phyloP scores from a whole-genome alignment of 495 filamentous ascomycete species.

The Clohesyomyces aquaticus region DNA sequence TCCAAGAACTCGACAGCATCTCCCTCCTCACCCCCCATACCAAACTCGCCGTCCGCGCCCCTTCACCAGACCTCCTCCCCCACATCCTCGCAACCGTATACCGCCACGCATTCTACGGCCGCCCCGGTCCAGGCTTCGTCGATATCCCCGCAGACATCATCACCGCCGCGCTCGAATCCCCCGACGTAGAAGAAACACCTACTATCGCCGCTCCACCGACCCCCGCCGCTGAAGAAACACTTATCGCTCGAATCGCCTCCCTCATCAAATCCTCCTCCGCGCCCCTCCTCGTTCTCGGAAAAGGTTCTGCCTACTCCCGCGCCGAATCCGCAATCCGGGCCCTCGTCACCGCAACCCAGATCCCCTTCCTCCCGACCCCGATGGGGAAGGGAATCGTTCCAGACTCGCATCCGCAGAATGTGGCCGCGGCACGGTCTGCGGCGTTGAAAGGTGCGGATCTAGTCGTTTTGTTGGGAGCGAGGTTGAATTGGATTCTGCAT shows the following conservation, averaged over 20 bases:
- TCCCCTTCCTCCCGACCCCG: slow-evolving; percentile 66
- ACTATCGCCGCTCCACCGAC: slow-evolving; percentile 48
- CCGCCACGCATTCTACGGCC: slow-evolving; percentile 59
- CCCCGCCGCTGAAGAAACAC: slow-evolving; percentile 45
- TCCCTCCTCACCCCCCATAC: slow-evolving; percentile 62
- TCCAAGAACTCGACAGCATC: slow-evolving; percentile 66
- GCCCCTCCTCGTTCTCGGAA: slow-evolving; percentile 64
- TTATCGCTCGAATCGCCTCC: slow-evolving; percentile 45
- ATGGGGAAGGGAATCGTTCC: slow-evolving; percentile 68
- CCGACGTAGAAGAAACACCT: slow-evolving; percentile 11
- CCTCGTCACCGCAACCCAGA: slow-evolving; percentile 55
- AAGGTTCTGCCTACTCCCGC: slow-evolving; percentile 63
- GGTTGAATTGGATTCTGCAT: slow-evolving; percentile 69
- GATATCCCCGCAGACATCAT: slow-evolving; percentile 68
- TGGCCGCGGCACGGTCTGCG: slow-evolving; percentile 60
- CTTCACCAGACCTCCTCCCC: slow-evolving; percentile 55
- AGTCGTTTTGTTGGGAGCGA: slow-evolving; percentile 62
- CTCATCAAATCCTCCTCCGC: slow-evolving; percentile 56
- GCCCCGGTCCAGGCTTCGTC: slow-evolving; percentile 62
- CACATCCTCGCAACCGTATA: slow-evolving; percentile 60
- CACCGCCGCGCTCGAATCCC: slow-evolving; percentile 43
- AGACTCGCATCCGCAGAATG: slow-evolving; percentile 60
- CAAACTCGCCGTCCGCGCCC: slow-evolving; percentile 59
- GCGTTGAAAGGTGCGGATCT: slow-evolving; percentile 63
- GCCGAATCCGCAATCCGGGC: slow-evolving; percentile 55